A percentile compares a stretch with the other conserved stretches of the same genome.
Conservation (phyloP, 108 stramenopile genomes). For the Conticribra weissflogii region DNA sequence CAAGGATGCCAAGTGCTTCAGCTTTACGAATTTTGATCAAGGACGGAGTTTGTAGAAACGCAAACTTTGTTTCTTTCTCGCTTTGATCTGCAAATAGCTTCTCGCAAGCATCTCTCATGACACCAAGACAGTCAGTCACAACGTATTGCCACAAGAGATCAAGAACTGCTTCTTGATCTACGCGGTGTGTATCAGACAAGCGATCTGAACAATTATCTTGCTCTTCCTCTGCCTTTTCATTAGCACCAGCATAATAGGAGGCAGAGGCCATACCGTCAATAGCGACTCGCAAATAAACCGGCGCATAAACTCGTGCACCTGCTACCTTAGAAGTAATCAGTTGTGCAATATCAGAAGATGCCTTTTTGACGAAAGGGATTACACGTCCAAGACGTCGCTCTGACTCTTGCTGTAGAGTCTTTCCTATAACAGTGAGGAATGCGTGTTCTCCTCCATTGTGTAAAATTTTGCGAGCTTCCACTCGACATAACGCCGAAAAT, state of each 20-base stretch:
- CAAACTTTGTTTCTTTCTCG: conserved; percentile 16
- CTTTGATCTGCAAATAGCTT: conserved; percentile 32
- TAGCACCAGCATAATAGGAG: conserved; percentile 3
- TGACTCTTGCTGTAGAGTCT: conserved; percentile 21
- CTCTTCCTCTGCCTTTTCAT: conserved; percentile 4
- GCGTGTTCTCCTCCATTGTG: conserved; percentile 13
- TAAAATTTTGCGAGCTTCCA: conserved; percentile 12
- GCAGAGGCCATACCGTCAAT: conserved; percentile 16
- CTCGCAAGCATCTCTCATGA: conserved; percentile 23
- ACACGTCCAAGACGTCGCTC: conserved; percentile 20
- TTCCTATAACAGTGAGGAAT: conserved; percentile 16
- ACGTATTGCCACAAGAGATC: conserved; percentile 30
- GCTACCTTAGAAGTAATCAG: conserved; percentile 10
- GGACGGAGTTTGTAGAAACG: conserved; percentile 22
- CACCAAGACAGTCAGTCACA: conserved; percentile 6
- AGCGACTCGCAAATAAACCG: conserved; percentile 26
- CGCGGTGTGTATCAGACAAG: conserved; percentile 17
- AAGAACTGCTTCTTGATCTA: conserved; percentile 30
- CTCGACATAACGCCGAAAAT: conserved; percentile 9
- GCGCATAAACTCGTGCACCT: conserved; percentile 26
- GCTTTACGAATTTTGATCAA: conserved; percentile 16
- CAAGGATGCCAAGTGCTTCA: conserved; percentile 9
- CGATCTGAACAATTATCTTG: background rate
- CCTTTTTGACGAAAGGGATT: conserved; percentile 25
- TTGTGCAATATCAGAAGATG: conserved; percentile 11